Evolutionary conservation across 768 basidiomycete genomes (phyloP).

Genomic region (Pholiota molesta): DNA sequence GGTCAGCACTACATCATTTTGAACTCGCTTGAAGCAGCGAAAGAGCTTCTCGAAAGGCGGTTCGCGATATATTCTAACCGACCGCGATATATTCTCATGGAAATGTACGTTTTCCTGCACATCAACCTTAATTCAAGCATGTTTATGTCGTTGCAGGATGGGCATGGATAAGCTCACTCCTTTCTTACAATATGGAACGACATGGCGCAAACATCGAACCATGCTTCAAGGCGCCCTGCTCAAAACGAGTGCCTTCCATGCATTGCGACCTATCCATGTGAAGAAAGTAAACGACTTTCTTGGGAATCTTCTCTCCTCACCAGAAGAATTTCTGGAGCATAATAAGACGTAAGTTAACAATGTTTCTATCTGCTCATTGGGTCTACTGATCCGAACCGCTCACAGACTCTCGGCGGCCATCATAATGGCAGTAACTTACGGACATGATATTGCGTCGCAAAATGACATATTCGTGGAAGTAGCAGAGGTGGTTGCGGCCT

Average conservation of each 20-base stretch:
- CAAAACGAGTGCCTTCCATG: not conserved
- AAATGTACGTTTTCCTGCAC: not conserved
- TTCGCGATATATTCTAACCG: not conserved
- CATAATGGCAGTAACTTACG: not conserved
- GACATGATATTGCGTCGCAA: not conserved
- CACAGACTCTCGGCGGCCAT: not conserved
- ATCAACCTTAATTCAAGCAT: not conserved
- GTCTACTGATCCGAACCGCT: not conserved
- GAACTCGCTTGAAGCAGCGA: not conserved
- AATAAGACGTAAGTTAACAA: not conserved
- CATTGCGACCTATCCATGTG: not conserved
- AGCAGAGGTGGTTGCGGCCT: not conserved
- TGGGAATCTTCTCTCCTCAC: not conserved
- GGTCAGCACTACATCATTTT: not conserved
- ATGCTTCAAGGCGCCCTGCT: not conserved
- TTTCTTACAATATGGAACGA: not conserved
- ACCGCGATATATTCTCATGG: not conserved
- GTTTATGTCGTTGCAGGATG: not conserved
- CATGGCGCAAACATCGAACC: slow-evolving; percentile 1
- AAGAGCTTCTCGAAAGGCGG: slow-evolving; percentile 3
- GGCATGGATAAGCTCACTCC: not conserved
- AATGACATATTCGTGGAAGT: not conserved
- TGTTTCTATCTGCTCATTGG: too few relatives aligned
- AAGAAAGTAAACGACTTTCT: slow-evolving; percentile 1
- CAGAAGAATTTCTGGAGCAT: not conserved